phyloP scores from a whole-genome alignment of 192 early-diverging fungal genomes.

The Coemansia sp. region DNA sequence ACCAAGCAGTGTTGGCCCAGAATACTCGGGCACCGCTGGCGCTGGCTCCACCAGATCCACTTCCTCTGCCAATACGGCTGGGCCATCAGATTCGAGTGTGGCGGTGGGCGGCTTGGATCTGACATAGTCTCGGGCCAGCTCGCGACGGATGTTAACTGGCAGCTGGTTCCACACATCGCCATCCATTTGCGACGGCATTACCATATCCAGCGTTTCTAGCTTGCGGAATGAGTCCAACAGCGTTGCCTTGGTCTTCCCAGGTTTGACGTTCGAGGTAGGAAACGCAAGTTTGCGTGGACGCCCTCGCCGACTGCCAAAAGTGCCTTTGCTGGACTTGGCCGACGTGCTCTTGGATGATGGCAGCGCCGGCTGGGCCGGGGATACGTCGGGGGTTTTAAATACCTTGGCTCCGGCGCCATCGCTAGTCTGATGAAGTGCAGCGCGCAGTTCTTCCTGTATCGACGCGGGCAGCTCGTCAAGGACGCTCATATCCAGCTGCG shows the following conservation, averaged over 20 bases:
- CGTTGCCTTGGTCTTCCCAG: conserved; percentile 6
- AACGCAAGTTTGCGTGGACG: conserved; percentile 26
- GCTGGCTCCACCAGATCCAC: background rate
- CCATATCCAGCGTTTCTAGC: conserved; percentile 18
- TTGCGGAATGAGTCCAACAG: conserved; percentile 33
- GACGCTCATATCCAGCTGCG: conserved; percentile 37
- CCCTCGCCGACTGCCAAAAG: conserved; percentile 7
- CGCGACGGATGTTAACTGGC: conserved; percentile 31
- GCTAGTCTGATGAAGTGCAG: conserved; percentile 10
- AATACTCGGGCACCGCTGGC: background rate
- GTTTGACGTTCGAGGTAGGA: background rate
- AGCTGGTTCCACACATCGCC: conserved; percentile 24
- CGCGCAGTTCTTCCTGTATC: conserved; percentile 30
- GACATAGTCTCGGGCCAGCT: conserved; percentile 32
- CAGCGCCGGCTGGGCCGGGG: background rate
- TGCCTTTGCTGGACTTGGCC: background rate
- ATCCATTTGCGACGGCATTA: conserved; percentile 49
- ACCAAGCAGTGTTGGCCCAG: conserved; percentile 22
- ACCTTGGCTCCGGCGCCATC: background rate
- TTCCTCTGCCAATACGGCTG: background rate
- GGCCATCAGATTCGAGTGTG: background rate
- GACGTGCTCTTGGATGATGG: background rate
- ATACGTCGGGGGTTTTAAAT: background rate
- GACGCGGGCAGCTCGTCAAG: conserved; percentile 32
- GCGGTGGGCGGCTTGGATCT: conserved; percentile 13